Conservation (phyloP, 129 eudicot genomes). For the Lactuca sativa region DNA sequence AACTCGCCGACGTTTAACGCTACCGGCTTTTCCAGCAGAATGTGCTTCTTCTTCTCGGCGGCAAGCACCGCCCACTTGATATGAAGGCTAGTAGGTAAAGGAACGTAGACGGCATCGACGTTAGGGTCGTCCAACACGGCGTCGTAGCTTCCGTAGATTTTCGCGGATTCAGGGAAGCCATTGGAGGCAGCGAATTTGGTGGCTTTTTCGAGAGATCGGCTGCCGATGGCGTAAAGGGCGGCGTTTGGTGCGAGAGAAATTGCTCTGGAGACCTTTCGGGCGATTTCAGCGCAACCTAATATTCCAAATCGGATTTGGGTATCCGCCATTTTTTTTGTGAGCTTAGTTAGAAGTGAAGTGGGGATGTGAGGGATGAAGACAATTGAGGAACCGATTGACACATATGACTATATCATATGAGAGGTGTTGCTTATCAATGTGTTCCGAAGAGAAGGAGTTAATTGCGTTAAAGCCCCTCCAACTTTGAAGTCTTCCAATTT, state of each 20-base stretch:
- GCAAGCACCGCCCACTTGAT: constrained; percentile 70
- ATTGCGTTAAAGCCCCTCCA: neutral
- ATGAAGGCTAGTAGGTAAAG: constrained; percentile 74
- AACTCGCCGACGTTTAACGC: constrained; percentile 52
- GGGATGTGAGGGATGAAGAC: neutral
- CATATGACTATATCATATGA: neutral
- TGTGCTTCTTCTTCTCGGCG: constrained; percentile 77
- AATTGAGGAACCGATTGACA: neutral
- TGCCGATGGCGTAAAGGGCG: constrained; percentile 60
- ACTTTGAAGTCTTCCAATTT: neutral
- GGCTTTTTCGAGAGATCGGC: constrained; percentile 76
- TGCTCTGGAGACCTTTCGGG: constrained; percentile 69
- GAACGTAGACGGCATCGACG: constrained; percentile 73
- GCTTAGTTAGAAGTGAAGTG: constrained; percentile 10
- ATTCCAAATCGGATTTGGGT: constrained; percentile 61
- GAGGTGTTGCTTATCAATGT: neutral
- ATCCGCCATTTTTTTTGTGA: constrained; percentile 33
- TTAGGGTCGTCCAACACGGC: constrained; percentile 67
- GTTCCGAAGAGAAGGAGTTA: neutral
- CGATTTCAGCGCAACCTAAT: constrained; percentile 71
- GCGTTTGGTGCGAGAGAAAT: constrained; percentile 55
- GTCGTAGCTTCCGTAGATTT: constrained; percentile 64
- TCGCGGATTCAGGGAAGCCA: constrained; percentile 53
- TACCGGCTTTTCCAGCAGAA: constrained; percentile 79
- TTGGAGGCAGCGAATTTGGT: constrained; percentile 47